Conservation (phyloP, 2,329 filamentous ascomycete species). For the Alternaria arbusti region DNA sequence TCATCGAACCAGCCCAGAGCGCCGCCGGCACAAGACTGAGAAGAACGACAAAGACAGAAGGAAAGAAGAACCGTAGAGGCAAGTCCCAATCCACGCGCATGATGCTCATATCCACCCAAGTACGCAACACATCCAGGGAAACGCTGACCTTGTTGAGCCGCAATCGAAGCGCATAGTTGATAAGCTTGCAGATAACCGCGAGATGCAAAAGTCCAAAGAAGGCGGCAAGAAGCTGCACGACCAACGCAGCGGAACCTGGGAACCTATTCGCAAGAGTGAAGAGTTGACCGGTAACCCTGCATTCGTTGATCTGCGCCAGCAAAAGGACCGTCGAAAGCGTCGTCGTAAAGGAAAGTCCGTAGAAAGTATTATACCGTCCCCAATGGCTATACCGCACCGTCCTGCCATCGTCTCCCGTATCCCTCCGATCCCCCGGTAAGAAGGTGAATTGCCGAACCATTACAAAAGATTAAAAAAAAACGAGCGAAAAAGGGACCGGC, state of each 20-base stretch:
- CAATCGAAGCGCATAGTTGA: constrained; percentile 37
- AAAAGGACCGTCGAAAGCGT: constrained; percentile 24
- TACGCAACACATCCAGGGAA: constrained; percentile 33
- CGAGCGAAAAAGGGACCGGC: constrained; percentile 10
- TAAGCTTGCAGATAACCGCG: constrained; percentile 34
- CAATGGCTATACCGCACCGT: constrained; percentile 29
- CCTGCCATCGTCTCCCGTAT: constrained; percentile 19
- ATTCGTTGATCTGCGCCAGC: constrained; percentile 25
- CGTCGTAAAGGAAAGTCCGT: constrained; percentile 34
- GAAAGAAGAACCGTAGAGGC: constrained; percentile 38
- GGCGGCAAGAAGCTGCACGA: constrained; percentile 34
- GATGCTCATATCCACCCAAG: constrained; percentile 36
- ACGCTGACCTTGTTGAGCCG: constrained; percentile 31
- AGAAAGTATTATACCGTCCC: constrained; percentile 35
- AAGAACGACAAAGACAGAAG: constrained; percentile 26
- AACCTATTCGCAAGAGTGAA: constrained; percentile 27
- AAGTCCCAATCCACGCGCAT: constrained; percentile 37
- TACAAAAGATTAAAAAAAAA: constrained; percentile 11
- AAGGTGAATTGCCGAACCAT: constrained; percentile 33
- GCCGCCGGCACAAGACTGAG: constrained; percentile 34
- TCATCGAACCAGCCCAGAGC: constrained; percentile 40
- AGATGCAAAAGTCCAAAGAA: constrained; percentile 38
- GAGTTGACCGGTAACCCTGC: constrained; percentile 27
- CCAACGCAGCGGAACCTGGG: constrained; percentile 31
- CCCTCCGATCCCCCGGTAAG: constrained; percentile 15